A percentile compares a stretch with the other conserved stretches of the same genome.
Conservation (phyloP, 2,329 filamentous ascomycete genomes). For the Mariannaea sp. region DNA sequence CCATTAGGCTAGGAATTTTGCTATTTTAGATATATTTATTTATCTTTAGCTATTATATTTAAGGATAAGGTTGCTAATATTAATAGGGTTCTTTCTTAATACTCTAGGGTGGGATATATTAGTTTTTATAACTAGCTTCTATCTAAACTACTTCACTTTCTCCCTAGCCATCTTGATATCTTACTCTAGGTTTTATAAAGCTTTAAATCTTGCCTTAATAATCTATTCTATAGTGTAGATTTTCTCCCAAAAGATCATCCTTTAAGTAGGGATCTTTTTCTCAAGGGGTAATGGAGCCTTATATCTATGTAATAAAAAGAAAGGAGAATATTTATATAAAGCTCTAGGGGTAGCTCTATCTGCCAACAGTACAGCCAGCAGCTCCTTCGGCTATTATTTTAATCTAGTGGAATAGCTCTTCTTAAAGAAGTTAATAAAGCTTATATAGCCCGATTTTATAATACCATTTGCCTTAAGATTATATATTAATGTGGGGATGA, state of each 20-base stretch:
- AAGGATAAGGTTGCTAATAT: too few relatives aligned
- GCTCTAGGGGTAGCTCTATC: not conserved
- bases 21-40: too few relatives aligned
- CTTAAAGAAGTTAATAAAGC: not conserved
- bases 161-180: too few relatives aligned
- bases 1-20: too few relatives aligned
- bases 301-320: not conserved
- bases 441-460: not conserved
- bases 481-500: not conserved
- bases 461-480: not conserved
- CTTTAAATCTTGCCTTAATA: not conserved
- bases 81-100: too few relatives aligned
- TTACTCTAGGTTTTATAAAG: not conserved
- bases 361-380: not conserved
- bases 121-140: too few relatives aligned
- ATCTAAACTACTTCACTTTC: too few relatives aligned
- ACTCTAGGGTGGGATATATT: too few relatives aligned
- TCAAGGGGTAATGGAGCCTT: not conserved
- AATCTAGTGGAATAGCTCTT: not conserved
- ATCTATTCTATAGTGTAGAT: not conserved
- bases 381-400: not conserved
- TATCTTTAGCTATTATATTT: too few relatives aligned
- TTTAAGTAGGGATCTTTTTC: not conserved
- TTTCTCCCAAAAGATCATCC: not conserved
- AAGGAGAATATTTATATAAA: not conserved